Base-by-base conservation (phyloP, 805 yeast genomes). In the Sugiyamaella valdiviana region DNA sequence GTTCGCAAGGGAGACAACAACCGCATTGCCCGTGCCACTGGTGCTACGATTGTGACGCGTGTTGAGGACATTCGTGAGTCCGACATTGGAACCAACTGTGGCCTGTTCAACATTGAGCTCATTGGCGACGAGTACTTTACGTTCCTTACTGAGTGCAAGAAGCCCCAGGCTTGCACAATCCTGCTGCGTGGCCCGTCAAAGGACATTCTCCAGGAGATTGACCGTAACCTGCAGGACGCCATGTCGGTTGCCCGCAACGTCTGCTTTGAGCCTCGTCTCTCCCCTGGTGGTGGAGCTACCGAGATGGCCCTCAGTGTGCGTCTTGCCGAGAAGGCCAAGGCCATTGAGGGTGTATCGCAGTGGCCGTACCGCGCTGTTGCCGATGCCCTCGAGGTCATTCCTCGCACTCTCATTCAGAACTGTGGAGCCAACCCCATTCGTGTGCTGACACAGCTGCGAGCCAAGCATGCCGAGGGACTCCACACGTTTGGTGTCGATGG, bases 261-360 rank as follows among this genome's bases (percentile, higher is more conserved):
- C 32, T 77, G 88, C 75, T 82, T 91, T 58, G 95, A 91, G 66
- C 99, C 99, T 45, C 80, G 90, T 38, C 77, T 93, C 63, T 78
- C 96, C 1, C 99, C 99, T 44, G 99, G 99, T 61, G 99, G 99
- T 52, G 99, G 99, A 60, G 99, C 99, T 46, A 91, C 97, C 23
- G 99, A 93, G 72, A 93, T 93, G 98, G 98, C 98, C 2, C 89
- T 93, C 36, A 77, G 91, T 51, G 97, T 93, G 24, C 80, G 76
- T 56, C 75, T 93, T 51, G 78, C 95, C 15, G 96, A 90, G 65
- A 83, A 80, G 70, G 96, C 98, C 44, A 91, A 89, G 72, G 76
- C 81, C 44, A 79, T 93, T 57, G 96, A 89, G 66, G 99, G 98
- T 53, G 84, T 91, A 50, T 90, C 85, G 51, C 99, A 93, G 71